Evolutionary conservation across 2,329 filamentous ascomycete genomes (phyloP), one percentile per base, ranked within the genome.

Genomic region (Fusarium tuaranense): DNA sequence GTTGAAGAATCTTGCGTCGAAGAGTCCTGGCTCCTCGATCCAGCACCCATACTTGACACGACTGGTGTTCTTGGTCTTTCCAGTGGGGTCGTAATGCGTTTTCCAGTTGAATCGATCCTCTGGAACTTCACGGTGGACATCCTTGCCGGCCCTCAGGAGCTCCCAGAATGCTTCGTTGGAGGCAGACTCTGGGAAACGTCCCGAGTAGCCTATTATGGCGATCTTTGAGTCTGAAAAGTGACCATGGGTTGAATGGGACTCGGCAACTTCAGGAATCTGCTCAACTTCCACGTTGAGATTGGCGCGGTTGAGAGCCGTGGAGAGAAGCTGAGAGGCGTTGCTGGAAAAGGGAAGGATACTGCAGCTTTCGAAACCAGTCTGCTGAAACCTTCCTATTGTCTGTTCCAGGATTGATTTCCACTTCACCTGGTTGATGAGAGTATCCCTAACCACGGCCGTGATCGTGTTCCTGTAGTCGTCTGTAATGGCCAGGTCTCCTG

Each of bases 1-100:
- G 81, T 94, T 94, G 87, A 96, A 96, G 85, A 96, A 95, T 0
- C 89, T 86, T 2, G 92, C 89, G 78, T 96, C 94, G 75, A 96
- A 95, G 13, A 92, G 84, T 55, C 92, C 92, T 0, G 93, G 92
- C 62, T 94, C 87, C 39, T 94, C 89, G 65, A 94, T 82, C 73
- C 84, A 95, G 82, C 92, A 94, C 9, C 93, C 93, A 71, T 90
- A 94, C 14, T 90, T 91, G 2, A 92, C 92, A 74, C 92, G 88
- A 32, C 88, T 91, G 59, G 92, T 93, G 81, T 93, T 94, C 80
- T 90, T 91, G 41, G 85, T 87, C 78, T 92, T 92, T 7, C 92
- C 91, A 2, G 90, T 90, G 4, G 91, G 87, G 76, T 94, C 92
- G 70, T 88, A 91, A 78, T 94, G 92, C 10, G 88, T 88, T 59